Evolutionary conservation across 805 yeast genomes (phyloP).

Genomic region (Torulaspora delbrueckii): DNA sequence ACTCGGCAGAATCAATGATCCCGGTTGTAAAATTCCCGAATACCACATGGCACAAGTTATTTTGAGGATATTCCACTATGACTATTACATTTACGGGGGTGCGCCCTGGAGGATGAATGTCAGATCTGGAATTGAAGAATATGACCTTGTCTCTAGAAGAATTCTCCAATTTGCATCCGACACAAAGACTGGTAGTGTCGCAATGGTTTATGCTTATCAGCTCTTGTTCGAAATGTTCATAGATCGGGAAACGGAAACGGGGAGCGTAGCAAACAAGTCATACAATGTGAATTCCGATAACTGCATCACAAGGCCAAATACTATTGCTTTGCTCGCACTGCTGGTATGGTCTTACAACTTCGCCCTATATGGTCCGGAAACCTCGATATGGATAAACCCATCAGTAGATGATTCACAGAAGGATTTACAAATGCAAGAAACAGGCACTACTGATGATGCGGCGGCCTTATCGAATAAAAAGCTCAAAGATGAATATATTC

Average conservation of each 20-base stretch:
- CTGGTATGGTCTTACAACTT: conserved; percentile 51
- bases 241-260: conserved; percentile 38
- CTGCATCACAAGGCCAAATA: conserved; percentile 38
- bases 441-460: conserved; percentile 5
- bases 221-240: conserved; percentile 59
- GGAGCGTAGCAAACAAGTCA: conserved; percentile 36
- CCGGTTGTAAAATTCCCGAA: conserved; percentile 57
- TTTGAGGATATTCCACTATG: conserved; percentile 69
- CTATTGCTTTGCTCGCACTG: conserved; percentile 32
- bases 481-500: conserved; percentile 21
- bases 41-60: conserved; percentile 71
- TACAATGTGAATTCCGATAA: conserved; percentile 53
- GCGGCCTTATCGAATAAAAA: neutral
- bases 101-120: conserved; percentile 78
- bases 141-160: conserved; percentile 45
- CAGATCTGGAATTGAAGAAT: conserved; percentile 47
- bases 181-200: conserved; percentile 46
- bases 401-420: conserved; percentile 17
- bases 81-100: conserved; percentile 74
- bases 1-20: conserved; percentile 3
- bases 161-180: conserved; percentile 33
- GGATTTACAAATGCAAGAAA: neutral
- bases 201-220: conserved; percentile 57
- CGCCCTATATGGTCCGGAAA: conserved; percentile 46
- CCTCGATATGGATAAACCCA: conserved; percentile 27